Conservation (phyloP, 768 basidiomycete genomes). For the Leucosporidium yakuticum region DNA sequence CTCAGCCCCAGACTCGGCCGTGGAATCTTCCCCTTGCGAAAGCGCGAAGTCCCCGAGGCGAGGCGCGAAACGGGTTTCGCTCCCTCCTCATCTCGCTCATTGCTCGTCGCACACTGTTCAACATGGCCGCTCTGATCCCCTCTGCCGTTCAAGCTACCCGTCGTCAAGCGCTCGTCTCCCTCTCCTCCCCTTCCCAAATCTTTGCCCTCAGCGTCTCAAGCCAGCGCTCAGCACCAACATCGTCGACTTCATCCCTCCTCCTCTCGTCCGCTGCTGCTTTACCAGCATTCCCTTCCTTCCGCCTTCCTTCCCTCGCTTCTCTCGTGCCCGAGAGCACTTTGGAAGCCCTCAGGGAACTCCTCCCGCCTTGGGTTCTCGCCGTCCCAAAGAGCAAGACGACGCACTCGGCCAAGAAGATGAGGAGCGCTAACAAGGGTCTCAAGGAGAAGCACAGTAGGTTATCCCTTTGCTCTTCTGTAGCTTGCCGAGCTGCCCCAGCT, state of each 20-base stretch:
- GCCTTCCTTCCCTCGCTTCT: constrained; percentile 4
- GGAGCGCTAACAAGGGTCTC: constrained; percentile 85
- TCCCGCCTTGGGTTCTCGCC: constrained; percentile 81
- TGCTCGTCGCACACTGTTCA: too few relatives aligned
- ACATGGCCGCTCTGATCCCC: too few relatives aligned
- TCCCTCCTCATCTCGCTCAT: too few relatives aligned
- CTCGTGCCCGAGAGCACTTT: constrained; percentile 27
- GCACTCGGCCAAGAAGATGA: constrained; percentile 91
- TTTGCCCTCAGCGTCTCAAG: too few relatives aligned
- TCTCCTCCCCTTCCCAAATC: too few relatives aligned
- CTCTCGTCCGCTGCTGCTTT: not conserved
- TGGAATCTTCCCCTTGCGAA: too few relatives aligned
- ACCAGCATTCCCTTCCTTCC: not conserved
- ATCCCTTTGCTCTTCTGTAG: constrained; percentile 6
- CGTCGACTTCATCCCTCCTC: not conserved
- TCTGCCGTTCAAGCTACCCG: too few relatives aligned
- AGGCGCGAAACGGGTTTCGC: too few relatives aligned
- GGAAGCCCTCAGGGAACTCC: constrained; percentile 57
- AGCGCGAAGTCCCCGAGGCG: too few relatives aligned
- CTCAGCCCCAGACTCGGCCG: too few relatives aligned
- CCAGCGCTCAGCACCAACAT: too few relatives aligned
- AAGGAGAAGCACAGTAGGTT: constrained; percentile 88
- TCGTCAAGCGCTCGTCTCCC: too few relatives aligned
- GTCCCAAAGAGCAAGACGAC: constrained; percentile 92
- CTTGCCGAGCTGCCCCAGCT: not conserved